phyloP scores from a whole-genome alignment of 129 eudicot species.

The Pseudognaphalium luteoalbum region DNA sequence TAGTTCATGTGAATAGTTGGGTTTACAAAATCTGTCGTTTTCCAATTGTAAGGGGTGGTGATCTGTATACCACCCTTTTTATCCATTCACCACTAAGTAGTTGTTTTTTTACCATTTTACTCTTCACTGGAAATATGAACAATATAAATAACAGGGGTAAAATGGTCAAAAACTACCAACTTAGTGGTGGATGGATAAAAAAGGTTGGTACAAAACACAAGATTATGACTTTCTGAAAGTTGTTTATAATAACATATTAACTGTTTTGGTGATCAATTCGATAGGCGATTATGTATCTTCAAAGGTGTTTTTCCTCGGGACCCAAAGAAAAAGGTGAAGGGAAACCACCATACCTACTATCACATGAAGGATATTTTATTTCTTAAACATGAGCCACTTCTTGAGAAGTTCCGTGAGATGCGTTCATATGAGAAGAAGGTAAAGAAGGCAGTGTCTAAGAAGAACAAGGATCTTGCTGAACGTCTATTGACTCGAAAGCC shows the following conservation, averaged over 20 bases:
- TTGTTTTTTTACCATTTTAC: no score
- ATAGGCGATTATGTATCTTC: constrained; percentile 80
- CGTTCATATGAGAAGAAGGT: constrained; percentile 72
- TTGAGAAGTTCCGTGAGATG: constrained; percentile 68
- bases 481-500: constrained; percentile 64
- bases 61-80: no score
- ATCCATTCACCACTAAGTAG: background rate
- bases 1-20: background rate
- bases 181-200: no score
- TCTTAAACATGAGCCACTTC: constrained; percentile 74
- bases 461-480: constrained; percentile 74
- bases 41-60: no score
- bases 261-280: constrained; percentile 8
- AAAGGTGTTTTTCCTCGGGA: constrained; percentile 87
- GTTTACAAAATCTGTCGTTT: background rate
- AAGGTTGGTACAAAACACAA: background rate
- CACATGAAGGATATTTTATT: constrained; percentile 80
- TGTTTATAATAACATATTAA: background rate
- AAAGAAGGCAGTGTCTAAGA: constrained; percentile 71
- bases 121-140: no score
- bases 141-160: no score
- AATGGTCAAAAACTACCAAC: no score
- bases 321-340: constrained; percentile 94
- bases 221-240: background rate
- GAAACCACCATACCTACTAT: constrained; percentile 86